Percentiles rank a stretch among this genome's conserved stretches.
Evolutionary conservation across 1,139 yeast species (phyloP).

Genomic region (Lodderomyces jiufengensis): DNA sequence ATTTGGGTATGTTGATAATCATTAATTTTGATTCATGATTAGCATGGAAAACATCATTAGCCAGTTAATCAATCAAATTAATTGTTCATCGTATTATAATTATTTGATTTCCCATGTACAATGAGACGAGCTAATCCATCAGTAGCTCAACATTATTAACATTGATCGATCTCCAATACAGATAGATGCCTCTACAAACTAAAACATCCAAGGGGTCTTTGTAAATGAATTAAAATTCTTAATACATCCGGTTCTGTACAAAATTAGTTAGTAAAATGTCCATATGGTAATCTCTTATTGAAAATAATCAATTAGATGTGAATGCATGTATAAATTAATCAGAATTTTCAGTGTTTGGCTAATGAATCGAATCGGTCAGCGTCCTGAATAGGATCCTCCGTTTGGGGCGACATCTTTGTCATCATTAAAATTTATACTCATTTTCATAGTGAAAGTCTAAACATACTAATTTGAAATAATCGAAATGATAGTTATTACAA

Average conservation of each 20-base stretch:
- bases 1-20: constrained; percentile 37
- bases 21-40: constrained; percentile 42
- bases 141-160: too few relatives aligned
- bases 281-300: neutral
- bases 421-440: constrained; percentile 23
- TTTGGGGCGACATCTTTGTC: constrained; percentile 55
- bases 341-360: constrained; percentile 58
- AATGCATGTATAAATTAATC: constrained; percentile 17
- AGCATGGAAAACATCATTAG: constrained; percentile 53
- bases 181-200: too few relatives aligned
- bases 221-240: too few relatives aligned
- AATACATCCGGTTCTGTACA: too few relatives aligned
- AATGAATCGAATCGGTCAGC: constrained; percentile 51
- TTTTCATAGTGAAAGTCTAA: neutral
- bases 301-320: too few relatives aligned
- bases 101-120: too few relatives aligned
- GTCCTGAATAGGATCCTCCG: constrained; percentile 59
- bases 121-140: too few relatives aligned
- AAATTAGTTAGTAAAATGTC: constrained; percentile 32
- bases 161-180: neutral
- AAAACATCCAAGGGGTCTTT: too few relatives aligned
- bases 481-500: too few relatives aligned
- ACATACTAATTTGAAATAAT: too few relatives aligned
- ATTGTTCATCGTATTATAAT: constrained; percentile 13
- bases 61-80: constrained; percentile 16